Conservation (phyloP, 2,329 filamentous ascomycete species). For the Aspergillus amoenus region DNA sequence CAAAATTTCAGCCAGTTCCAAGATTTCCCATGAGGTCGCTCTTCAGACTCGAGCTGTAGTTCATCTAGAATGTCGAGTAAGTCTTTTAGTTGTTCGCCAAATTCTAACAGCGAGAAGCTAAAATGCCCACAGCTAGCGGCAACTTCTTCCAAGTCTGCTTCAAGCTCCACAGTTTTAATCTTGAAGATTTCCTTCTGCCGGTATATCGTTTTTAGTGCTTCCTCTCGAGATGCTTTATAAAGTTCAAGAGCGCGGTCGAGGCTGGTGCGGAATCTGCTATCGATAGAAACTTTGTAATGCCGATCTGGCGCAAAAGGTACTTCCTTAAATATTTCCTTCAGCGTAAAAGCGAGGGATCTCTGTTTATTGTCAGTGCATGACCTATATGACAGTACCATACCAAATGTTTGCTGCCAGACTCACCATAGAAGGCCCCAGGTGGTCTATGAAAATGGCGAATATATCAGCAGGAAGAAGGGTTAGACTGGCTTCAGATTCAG, state of each 20-base stretch:
- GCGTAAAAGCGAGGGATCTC: conserved; percentile 88
- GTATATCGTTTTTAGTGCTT: conserved; percentile 78
- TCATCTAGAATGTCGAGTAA: conserved; percentile 85
- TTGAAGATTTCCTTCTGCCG: conserved; percentile 71
- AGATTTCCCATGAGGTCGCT: conserved; percentile 60
- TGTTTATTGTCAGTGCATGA: conserved; percentile 23
- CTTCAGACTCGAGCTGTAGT: conserved; percentile 67
- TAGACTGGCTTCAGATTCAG: conserved; percentile 14
- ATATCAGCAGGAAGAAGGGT: conserved; percentile 67
- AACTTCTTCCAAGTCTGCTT: conserved; percentile 95
- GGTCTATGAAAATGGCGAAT: conserved; percentile 83
- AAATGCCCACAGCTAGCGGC: conserved; percentile 98
- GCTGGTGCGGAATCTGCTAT: conserved; percentile 77
- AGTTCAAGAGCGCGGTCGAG: conserved; percentile 76
- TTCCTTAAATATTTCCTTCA: conserved; percentile 85
- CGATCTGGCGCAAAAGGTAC: conserved; percentile 74
- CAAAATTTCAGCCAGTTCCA: conserved; percentile 91
- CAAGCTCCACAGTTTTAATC: conserved; percentile 68
- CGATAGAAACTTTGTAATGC: conserved; percentile 68
- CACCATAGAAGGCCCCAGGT: conserved; percentile 86
- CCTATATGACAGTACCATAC: too few species aligned
- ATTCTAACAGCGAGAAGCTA: conserved; percentile 84
- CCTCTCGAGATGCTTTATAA: conserved; percentile 72
- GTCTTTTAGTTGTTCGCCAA: conserved; percentile 82
- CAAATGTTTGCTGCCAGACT: neutral